These are phyloP conservation scores for Pseudogymnoascus sp. DNA, from an alignment of 2,329 filamentous ascomycete genomes.

Conservation along the genomic window DNA sequence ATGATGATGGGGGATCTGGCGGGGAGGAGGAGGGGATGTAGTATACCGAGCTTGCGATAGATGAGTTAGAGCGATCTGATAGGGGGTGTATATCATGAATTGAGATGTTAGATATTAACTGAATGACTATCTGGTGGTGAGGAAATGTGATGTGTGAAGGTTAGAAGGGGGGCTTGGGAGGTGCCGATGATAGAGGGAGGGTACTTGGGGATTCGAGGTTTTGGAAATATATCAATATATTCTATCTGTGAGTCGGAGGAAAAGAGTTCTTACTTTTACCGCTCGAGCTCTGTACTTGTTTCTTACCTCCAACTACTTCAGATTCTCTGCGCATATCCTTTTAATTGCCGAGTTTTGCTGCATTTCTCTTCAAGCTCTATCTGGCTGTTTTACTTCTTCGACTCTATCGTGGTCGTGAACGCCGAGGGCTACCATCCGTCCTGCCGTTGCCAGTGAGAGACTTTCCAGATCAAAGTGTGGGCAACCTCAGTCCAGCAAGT, in stretches of 20 bases:
- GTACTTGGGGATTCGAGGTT: background rate
- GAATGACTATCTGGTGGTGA: background rate
- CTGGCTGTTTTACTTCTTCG: no score
- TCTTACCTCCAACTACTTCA: background rate
- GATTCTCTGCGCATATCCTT: background rate
- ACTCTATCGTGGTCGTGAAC: background rate
- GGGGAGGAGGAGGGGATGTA: background rate
- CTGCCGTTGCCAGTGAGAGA: background rate
- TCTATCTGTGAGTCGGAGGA: background rate
- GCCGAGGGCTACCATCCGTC: background rate
- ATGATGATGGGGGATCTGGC: background rate
- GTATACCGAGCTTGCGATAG: background rate
- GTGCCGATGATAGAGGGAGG: background rate
- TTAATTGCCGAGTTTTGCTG: background rate
- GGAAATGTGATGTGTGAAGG: background rate
- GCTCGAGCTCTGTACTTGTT: background rate
- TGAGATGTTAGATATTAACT: background rate
- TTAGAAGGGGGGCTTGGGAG: background rate
- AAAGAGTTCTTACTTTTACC: background rate
- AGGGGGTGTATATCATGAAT: slow-evolving; percentile 1
- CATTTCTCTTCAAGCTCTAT: no score
- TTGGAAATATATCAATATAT: background rate
- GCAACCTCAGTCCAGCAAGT: background rate
- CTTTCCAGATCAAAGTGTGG: background rate
- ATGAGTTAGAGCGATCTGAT: background rate